phyloP scores from a whole-genome alignment of 2,329 filamentous ascomycete genomes.

The Trichoderma endophyticum region DNA sequence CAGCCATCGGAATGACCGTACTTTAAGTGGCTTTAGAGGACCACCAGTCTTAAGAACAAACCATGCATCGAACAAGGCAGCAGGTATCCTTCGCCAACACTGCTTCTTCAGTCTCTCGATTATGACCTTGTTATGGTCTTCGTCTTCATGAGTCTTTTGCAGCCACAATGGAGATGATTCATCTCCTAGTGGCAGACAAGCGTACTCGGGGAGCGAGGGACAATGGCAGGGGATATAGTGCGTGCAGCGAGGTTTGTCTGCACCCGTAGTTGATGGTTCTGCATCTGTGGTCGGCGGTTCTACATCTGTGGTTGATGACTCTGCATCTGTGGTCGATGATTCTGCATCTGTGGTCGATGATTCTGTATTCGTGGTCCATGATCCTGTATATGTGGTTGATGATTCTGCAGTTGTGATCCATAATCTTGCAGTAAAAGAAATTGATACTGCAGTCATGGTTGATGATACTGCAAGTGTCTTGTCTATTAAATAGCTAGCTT shows the following conservation, averaged over 20 bases:
- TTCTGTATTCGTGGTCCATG: no score
- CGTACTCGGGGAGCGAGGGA: slow-evolving; percentile 8
- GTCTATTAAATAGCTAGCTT: neutral
- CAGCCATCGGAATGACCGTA: neutral
- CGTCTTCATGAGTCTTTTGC: slow-evolving; percentile 2
- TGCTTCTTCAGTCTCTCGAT: neutral
- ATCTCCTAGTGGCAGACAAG: neutral
- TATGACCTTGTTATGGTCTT: neutral
- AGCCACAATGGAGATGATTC: slow-evolving; percentile 8
- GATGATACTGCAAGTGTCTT: neutral
- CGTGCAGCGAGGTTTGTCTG: slow-evolving; percentile 7
- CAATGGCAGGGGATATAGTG: slow-evolving; percentile 13
- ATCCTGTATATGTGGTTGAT: no score
- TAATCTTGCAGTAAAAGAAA: neutral
- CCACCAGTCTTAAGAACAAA: neutral
- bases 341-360: no score
- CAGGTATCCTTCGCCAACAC: neutral
- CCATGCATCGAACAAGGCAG: neutral
- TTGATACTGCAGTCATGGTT: neutral
- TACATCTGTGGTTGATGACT: no score
- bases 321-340: neutral
- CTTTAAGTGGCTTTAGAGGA: neutral
- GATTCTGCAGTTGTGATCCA: neutral
- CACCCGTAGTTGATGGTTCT: neutral
- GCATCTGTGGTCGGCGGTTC: neutral